Conservation (phyloP, 2,329 filamentous ascomycete genomes). For the Alternaria sp. region DNA sequence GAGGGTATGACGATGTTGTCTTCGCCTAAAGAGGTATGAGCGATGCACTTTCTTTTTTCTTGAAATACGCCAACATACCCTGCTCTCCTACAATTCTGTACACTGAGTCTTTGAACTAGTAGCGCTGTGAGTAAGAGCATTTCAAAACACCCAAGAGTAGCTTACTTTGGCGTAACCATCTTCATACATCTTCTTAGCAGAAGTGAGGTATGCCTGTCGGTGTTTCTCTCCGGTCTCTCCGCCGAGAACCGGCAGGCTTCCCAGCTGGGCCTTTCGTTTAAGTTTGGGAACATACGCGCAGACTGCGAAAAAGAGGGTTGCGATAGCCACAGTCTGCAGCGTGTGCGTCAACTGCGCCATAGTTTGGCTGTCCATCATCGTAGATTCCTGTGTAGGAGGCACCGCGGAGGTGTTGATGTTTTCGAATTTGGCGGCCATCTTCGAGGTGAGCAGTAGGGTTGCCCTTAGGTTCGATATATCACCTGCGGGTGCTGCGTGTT, state of each 20-base stretch:
- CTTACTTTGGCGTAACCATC: constrained; percentile 39
- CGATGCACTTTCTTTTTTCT: not conserved
- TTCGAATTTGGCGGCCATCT: constrained; percentile 1
- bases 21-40: constrained; percentile 26
- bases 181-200: constrained; percentile 33
- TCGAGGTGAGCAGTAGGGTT: not conserved
- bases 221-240: constrained; percentile 24
- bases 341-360: constrained; percentile 25
- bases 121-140: constrained; percentile 7
- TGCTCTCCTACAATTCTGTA: constrained; percentile 30
- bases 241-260: constrained; percentile 32
- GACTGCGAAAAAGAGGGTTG: constrained; percentile 32
- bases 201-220: constrained; percentile 26
- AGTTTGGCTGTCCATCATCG: constrained; percentile 27
- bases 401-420: not conserved
- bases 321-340: constrained; percentile 31
- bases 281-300: constrained; percentile 30
- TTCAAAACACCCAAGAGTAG: not conserved
- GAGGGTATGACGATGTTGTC: constrained; percentile 35
- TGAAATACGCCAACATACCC: constrained; percentile 12
- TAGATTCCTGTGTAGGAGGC: not conserved
- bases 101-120: constrained; percentile 37
- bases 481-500: not conserved
- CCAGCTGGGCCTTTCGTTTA: constrained; percentile 27
- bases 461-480: not conserved